Base-by-base conservation (phyloP, 2,329 filamentous ascomycete species). In the Curvularia hawaiiensis region DNA sequence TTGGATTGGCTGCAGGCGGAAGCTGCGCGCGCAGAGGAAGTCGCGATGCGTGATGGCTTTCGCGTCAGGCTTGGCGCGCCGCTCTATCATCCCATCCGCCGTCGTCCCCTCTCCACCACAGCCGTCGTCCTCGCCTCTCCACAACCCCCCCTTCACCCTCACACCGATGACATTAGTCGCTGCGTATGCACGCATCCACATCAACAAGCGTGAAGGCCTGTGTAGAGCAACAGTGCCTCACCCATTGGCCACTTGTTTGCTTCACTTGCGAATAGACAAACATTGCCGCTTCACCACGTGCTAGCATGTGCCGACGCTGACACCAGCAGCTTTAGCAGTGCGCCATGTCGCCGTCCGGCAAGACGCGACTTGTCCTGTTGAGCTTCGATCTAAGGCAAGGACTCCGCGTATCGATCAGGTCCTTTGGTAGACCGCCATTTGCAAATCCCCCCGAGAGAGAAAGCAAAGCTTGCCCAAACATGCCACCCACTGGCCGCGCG, bases 391-490 rank as follows among this genome's bases (percentile, higher is more conserved):
- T 14, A 41, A 44, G 54, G 20, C 3, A 14, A 14, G 50, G 12
- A 16, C 18, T 33, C 56, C 22, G 51, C 56, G 55, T 52, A 51
- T 50, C 56, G 48, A 59, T 46, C 44, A 48, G 49, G 43, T 54
- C 52, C 58, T 58, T 40, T 45, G 41, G 59, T 67, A 70, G 66
- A 72, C 68, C 67, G 67, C 69, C 61, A 66, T 70, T 70, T 70
- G 43, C 56, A 58, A 49, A 61, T 35, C 43, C 54, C 62, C 56
- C 50, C 45, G 47, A 31, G 26, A 59, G 54, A 46, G 54, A 62
- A 58, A 44, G 53, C 61, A 64, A 44, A 58, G 51, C 60, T 55
- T 44, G 58, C 50, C 56, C 58, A 61, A 22, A 45, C 52, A 54
- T 58, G 44, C 47, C 50, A 26, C 46, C 28, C 52, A 55, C 57